Base-by-base conservation (phyloP, 176 grass and related monocot species). In the Carex littledalei region DNA sequence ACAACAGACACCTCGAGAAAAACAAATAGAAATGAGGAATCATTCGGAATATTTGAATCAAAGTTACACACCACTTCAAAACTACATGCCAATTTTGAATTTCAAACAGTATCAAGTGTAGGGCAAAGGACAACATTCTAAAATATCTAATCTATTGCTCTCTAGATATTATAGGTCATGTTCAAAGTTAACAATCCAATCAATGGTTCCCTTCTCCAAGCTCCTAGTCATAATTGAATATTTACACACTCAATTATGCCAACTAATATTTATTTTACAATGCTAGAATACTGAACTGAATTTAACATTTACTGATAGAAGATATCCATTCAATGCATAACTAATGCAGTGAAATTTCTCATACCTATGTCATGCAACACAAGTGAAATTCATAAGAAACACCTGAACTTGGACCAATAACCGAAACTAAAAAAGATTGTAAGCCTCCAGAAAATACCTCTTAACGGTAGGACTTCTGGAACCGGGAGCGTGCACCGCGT, bases 401-500 rank as follows among this genome's bases (percentile, higher is more conserved):
- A 18, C 76, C 11, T 16, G 8, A 59, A 80, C 12, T 80, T n/a
- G 57, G 8, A 61, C 21, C 15, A 41, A 56, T 4, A 61, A 62
- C 54, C 29, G 8, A 9, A 35, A 41, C 13, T 24, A 43, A 59
- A 79, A 58, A 34, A 18, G 29, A 29, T 29, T 29, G 29, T 29
- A 29, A 29, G 29, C 29, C 15, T 63, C 26, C 47, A 79, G 16
- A 72, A 21, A 11, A 26, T 2, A 21, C 88, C 67, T 18, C 60
- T 94, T 47, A 95, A 88, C 93, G 93, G 93, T 95, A 95, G 0
- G 90, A 92, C 61, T 95, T 95, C 87, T 95, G 93, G 88, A 95
- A 95, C 43, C 93, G 84, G 1, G 93, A 29, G 29, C 29, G 29
- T 29, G 29, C 29, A 29, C 29, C 29, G 29, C 29, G 29, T 29